Evolutionary conservation across 768 basidiomycete species (phyloP), one percentile per base, ranked within the genome.

Genomic region (Rhizopogon vinicolor): DNA sequence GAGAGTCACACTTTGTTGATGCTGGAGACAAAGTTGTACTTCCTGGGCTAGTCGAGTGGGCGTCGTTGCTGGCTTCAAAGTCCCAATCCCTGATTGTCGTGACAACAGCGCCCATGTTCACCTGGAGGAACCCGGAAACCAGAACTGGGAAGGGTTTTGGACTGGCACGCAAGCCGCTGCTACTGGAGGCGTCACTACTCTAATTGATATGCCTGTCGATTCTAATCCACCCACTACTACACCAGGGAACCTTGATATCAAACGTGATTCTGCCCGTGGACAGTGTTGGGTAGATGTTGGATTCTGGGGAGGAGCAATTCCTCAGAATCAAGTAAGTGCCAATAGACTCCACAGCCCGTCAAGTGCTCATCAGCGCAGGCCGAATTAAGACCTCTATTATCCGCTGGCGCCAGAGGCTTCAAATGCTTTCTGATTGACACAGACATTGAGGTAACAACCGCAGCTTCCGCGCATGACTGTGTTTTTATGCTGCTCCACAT

Each of bases 141-240:
- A 91, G 3, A 85, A 88, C 56, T 97, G 94, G 94, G 94, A 97
- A 67, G 94, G 94, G 0, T 96, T 97, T 67, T 82, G 79, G 73
- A 91, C 92, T 0, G 94, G 93, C n/a, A 95, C 94, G 1, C 74
- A 77, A 54, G 96, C 96, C n/a, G 96, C 96, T 1, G 84, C 85
- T 2, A 88, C 93, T 1, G 96, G 96, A 19, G 97, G 96, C 5
- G 84, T 98, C 13, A 98, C 95, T 5, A 91, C 92, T 9, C 75
- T 98, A 25, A 86, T 98, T 31, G 97, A 98, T 72, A 99, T 98
- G 96, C 97, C 96, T 3, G 76, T 98, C 52, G 97, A 99, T 71
- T 96, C 94, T 2, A 90, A 98, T 53, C 96, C 96, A 2, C 93
- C 97, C 0, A 98, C 97, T 0, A 95, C 93, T 1, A 94, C 92